Percentiles rank a stretch among this genome's conserved stretches.
These are phyloP conservation scores for Sporobolomyces pararoseus DNA, from an alignment of 768 basidiomycete genomes.

Conservation along the genomic window DNA sequence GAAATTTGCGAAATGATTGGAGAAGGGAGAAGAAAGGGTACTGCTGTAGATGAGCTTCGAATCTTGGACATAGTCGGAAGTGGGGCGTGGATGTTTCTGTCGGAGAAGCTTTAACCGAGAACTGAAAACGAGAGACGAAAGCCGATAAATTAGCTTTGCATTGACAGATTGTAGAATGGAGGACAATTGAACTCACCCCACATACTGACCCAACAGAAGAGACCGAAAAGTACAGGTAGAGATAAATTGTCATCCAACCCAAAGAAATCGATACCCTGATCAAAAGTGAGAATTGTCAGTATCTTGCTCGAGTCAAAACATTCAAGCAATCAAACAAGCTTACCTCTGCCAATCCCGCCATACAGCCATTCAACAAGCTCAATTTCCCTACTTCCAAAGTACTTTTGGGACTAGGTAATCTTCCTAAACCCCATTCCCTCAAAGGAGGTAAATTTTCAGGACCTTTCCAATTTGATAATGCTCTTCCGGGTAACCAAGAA, in stretches of 20 bases:
- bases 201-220: slow-evolving; percentile 38
- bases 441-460: slow-evolving; percentile 2
- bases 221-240: slow-evolving; percentile 39
- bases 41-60: too few relatives aligned
- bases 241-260: slow-evolving; percentile 46
- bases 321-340: not conserved
- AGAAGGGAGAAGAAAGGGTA: too few relatives aligned
- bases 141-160: too few relatives aligned
- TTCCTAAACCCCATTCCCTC: slow-evolving; percentile 4
- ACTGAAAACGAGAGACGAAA: not conserved
- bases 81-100: too few relatives aligned
- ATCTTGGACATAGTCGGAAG: too few relatives aligned
- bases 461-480: slow-evolving; percentile 20
- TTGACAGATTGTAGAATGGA: too few relatives aligned
- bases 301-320: not conserved
- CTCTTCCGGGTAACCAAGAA: slow-evolving; percentile 38
- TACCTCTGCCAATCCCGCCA: slow-evolving; percentile 42
- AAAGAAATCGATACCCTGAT: slow-evolving; percentile 44
- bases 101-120: slow-evolving; percentile 20
- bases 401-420: slow-evolving; percentile 30
- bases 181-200: too few relatives aligned
- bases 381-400: slow-evolving; percentile 20
- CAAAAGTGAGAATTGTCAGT: not conserved
- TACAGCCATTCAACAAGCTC: slow-evolving; percentile 35
- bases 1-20: too few relatives aligned